A percentile compares a stretch with the other conserved stretches of the same genome.
These are phyloP conservation scores for Basidiobolus meristosporus DNA, from an alignment of 371 early-diverging fungal species.

Conservation along the genomic window DNA sequence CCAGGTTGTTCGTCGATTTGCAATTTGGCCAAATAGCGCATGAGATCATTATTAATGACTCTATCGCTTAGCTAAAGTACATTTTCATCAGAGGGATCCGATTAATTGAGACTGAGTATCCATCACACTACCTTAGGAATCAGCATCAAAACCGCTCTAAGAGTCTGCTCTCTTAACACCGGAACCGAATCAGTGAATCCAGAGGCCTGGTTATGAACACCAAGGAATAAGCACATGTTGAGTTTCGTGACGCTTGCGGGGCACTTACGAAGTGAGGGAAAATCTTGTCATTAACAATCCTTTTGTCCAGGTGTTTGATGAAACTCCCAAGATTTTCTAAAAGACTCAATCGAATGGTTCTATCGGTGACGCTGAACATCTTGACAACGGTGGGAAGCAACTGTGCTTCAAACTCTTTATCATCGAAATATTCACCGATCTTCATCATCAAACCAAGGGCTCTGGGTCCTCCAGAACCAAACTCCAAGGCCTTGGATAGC, in stretches of 20 bases:
- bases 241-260: not conserved
- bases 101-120: not conserved
- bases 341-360: conserved; percentile 67
- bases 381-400: conserved; percentile 57
- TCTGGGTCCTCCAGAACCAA: conserved; percentile 76
- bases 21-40: conserved; percentile 66
- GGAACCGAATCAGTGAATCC: conserved; percentile 83
- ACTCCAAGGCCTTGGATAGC: conserved; percentile 74
- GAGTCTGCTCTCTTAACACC: conserved; percentile 78
- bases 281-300: conserved; percentile 61
- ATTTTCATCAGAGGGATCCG: not conserved
- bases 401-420: conserved; percentile 44
- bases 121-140: conserved; percentile 30
- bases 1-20: conserved; percentile 87
- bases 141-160: conserved; percentile 59
- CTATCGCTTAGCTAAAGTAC: conserved; percentile 35
- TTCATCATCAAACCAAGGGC: conserved; percentile 67
- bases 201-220: conserved; percentile 23
- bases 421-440: conserved; percentile 51
- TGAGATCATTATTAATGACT: conserved; percentile 65
- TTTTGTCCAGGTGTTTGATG: conserved; percentile 42
- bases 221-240: not conserved
- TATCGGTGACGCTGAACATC: conserved; percentile 77
- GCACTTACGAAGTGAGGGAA: conserved; percentile 61
- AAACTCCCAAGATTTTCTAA: conserved; percentile 60